Percentiles rank a stretch among this genome's conserved stretches.
Evolutionary conservation across 2,329 filamentous ascomycete species (phyloP).

Genomic region (Pseudogymnoascus pannorum): DNA sequence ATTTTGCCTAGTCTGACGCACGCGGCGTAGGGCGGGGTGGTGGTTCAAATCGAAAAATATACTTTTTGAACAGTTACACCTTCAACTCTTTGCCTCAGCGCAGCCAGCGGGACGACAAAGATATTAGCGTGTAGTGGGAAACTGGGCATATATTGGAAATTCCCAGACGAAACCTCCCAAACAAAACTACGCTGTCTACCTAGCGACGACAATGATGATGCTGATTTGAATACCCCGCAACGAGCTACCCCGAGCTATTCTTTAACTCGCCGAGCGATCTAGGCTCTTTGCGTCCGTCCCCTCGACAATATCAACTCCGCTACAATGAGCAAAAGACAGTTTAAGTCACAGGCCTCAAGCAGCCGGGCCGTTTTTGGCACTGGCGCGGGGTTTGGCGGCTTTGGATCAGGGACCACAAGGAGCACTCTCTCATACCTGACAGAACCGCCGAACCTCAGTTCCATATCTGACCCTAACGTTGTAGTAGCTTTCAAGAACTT

Average conservation of each 20-base stretch:
- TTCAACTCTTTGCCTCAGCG: neutral
- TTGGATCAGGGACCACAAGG: conserved; percentile 30
- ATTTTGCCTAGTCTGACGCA: neutral
- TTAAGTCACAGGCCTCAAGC: conserved; percentile 29
- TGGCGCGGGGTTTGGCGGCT: conserved; percentile 25
- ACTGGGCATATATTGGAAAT: neutral
- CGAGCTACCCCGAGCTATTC: conserved; percentile 2
- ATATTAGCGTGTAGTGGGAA: neutral
- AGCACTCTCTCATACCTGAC: conserved; percentile 73
- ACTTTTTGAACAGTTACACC: neutral
- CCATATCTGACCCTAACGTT: conserved; percentile 70
- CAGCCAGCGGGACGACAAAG: neutral
- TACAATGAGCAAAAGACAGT: conserved; percentile 26
- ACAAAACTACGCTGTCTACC: neutral
- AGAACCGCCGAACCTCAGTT: conserved; percentile 73
- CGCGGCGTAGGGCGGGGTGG: neutral
- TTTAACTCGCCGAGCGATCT: neutral
- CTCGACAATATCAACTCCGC: neutral
- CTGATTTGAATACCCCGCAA: conserved; percentile 4
- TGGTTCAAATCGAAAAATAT: neutral
- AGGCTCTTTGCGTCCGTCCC: neutral
- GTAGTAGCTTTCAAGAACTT: conserved; percentile 90
- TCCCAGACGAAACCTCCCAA: neutral
- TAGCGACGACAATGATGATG: neutral
- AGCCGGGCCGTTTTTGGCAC: conserved; percentile 23